phyloP scores from a whole-genome alignment of 2,329 filamentous ascomycete genomes.

The Alternaria consortialis region DNA sequence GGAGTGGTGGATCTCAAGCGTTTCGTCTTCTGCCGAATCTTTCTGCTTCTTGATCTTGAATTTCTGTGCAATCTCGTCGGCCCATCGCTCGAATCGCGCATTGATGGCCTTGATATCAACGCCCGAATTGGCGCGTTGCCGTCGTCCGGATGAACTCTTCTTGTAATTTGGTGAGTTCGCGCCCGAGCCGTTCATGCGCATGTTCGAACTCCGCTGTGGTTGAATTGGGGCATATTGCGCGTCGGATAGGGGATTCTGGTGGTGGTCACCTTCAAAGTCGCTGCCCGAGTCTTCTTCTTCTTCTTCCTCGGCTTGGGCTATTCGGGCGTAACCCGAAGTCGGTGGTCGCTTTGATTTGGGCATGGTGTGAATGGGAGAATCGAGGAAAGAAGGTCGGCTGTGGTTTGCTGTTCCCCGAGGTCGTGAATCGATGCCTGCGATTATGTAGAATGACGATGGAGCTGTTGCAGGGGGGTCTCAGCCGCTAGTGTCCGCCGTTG shows the following conservation, averaged over 20 bases:
- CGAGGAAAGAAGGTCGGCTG: slow-evolving; percentile 13
- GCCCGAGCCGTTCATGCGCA: slow-evolving; percentile 52
- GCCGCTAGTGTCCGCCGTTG: slow-evolving; percentile 21
- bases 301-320: slow-evolving; percentile 63
- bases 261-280: slow-evolving; percentile 52
- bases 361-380: slow-evolving; percentile 31
- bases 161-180: slow-evolving; percentile 45
- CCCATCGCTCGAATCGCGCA: slow-evolving; percentile 92
- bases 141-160: slow-evolving; percentile 47
- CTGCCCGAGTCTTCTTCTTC: slow-evolving; percentile 55
- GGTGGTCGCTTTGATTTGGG: slow-evolving; percentile 50
- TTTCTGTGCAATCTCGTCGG: slow-evolving; percentile 95
- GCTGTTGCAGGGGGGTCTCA: slow-evolving; percentile 29
- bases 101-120: slow-evolving; percentile 99
- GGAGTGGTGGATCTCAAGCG: slow-evolving; percentile 94
- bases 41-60: slow-evolving; percentile 88
- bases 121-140: slow-evolving; percentile 78
- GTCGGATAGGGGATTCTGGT: slow-evolving; percentile 50
- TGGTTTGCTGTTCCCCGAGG: slow-evolving; percentile 17
- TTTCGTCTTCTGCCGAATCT: slow-evolving; percentile 78
- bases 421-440: slow-evolving; percentile 18
- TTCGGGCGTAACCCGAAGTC: slow-evolving; percentile 61
- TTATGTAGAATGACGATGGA: slow-evolving; percentile 38
- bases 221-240: slow-evolving; percentile 60
- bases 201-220: slow-evolving; percentile 53